These are phyloP conservation scores for Halteria grandinella DNA, from an alignment of 73 alveolate species.

Conservation along the genomic window DNA sequence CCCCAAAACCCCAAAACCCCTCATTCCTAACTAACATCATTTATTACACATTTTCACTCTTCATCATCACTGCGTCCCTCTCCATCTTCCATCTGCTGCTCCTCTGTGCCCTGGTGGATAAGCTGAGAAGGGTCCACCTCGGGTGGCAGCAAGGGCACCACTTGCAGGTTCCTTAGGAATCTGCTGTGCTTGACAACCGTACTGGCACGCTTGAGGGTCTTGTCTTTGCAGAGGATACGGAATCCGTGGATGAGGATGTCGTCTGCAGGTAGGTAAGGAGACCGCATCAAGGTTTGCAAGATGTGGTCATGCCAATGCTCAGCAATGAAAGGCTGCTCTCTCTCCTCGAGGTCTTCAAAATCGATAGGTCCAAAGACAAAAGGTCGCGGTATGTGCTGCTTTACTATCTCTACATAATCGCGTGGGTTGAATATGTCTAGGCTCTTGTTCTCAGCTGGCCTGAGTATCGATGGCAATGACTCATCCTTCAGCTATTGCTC, in stretches of 20 bases:
- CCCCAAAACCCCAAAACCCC: too few relatives aligned
- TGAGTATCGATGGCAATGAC: background rate
- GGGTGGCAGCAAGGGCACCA: conserved; percentile 42
- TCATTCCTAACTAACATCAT: too few relatives aligned
- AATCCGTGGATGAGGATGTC: conserved; percentile 33
- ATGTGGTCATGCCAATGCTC: background rate
- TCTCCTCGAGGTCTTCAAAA: conserved; percentile 21
- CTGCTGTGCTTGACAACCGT: conserved; percentile 45
- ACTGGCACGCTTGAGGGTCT: conserved; percentile 14
- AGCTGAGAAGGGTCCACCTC: too few relatives aligned
- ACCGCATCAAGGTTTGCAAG: background rate
- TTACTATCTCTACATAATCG: conserved; percentile 8
- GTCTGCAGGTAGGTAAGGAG: conserved; percentile 21
- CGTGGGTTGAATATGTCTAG: conserved; percentile 6
- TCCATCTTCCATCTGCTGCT: too few relatives aligned
- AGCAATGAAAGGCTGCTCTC: conserved; percentile 8
- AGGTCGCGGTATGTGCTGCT: conserved; percentile 31
- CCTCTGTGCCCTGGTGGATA: too few relatives aligned
- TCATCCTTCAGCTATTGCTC: conserved; percentile 16
- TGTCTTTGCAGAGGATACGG: conserved; percentile 1
- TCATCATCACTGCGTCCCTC: too few relatives aligned
- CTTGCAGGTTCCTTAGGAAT: conserved; percentile 43
- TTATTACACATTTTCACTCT: too few relatives aligned
- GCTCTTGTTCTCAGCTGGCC: background rate
- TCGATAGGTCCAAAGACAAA: conserved; percentile 48